Base-by-base conservation (phyloP, 2,329 filamentous ascomycete species). In the Nemania sp. region DNA sequence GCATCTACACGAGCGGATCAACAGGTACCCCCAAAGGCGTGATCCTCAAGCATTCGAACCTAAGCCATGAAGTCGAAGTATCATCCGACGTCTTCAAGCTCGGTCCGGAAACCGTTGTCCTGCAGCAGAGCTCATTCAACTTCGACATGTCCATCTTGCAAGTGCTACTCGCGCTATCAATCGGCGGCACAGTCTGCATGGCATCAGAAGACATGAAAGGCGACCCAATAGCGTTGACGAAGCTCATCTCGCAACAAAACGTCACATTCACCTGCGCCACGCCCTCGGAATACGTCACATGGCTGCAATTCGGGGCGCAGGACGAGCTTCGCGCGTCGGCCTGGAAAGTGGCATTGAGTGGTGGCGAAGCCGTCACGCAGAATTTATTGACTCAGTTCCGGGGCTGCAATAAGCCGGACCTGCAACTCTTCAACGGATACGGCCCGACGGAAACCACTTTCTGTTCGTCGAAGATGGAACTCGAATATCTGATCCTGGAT, bases 361-460 rank as follows among this genome's bases (percentile, higher is more conserved):
- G 8, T 3, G 45, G 45, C 8, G 45, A 48, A 11, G 3, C 30
- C 5, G 31, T 28, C 7, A 23, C 28, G 2, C 7, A 23, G 4
- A 1, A 4, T 3, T n/a, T 39, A 6, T 17, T 34, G 2, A 8
- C 9, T 12, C 31, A 12, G 2, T 47, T 17, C 15, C 2, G 8
- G 15, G 7, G 9, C 7, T 5, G 26, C 9, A 19, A 9, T 20
- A 20, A 30, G 3, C 5, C 12, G 2, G 19, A 47, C 20, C 20
- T 52, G 3, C 23, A 34, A 2, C 20, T 69, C 1, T 60, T 61
- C 47, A 66, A 69, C 31, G 43, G 40, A 1, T 72, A 69, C 36
- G 68, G 69, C 0, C 65, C 67, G 5, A 66, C 67, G 1, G 68
- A 70, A 51, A 43, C 51, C 7, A 57, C 62, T 3, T 44, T 36